A percentile compares a stretch with the other conserved stretches of the same genome.
These are phyloP conservation scores for Fonsecaea erecta DNA, from an alignment of 2,329 filamentous ascomycete species.

Conservation along the genomic window DNA sequence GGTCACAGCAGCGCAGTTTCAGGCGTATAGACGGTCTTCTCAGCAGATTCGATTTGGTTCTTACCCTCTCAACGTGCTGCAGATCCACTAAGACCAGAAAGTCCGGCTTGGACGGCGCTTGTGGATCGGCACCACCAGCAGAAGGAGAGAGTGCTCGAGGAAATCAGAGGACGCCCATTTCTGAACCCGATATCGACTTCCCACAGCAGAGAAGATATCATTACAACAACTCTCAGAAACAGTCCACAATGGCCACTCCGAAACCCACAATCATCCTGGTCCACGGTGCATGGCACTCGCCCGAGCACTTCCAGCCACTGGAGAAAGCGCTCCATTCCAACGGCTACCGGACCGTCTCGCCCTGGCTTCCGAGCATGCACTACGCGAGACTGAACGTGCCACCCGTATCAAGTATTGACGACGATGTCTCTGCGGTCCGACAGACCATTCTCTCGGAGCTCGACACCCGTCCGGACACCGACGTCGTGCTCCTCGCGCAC, in stretches of 20 bases:
- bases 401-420: background rate
- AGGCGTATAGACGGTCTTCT: too few relatives aligned
- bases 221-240: background rate
- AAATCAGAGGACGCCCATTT: too few relatives aligned
- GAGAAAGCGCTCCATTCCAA: background rate
- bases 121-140: too few relatives aligned
- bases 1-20: too few relatives aligned
- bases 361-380: slow-evolving; percentile 8
- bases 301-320: slow-evolving; percentile 8
- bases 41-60: too few relatives aligned
- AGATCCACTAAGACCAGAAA: too few relatives aligned
- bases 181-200: background rate
- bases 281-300: slow-evolving; percentile 20
- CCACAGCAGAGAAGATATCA: background rate
- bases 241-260: background rate
- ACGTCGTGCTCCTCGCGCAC: slow-evolving; percentile 12
- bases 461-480: background rate
- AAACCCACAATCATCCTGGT: slow-evolving; percentile 16
- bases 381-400: background rate
- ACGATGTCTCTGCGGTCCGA: slow-evolving; percentile 8
- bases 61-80: too few relatives aligned
- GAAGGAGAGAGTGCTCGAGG: too few relatives aligned
- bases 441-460: background rate
- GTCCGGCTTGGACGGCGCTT: too few relatives aligned
- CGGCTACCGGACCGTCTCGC: slow-evolving; percentile 9